These are phyloP conservation scores for Imleria badia DNA, from an alignment of 768 basidiomycete species.

Conservation along the genomic window DNA sequence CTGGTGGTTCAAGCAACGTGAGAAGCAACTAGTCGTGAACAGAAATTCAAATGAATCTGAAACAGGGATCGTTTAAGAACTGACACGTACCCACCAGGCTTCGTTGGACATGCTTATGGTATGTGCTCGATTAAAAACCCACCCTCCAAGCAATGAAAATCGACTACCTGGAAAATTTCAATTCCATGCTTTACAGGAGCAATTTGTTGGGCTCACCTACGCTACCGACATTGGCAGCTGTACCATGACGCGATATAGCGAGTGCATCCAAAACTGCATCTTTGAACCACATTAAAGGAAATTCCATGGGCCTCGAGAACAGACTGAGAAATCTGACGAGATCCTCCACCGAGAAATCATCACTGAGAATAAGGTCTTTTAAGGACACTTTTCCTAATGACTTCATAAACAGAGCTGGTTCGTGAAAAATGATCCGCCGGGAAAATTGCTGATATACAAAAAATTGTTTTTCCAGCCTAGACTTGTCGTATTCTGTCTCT, in stretches of 20 bases:
- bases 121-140: conserved; percentile 29
- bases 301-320: conserved; percentile 1
- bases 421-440: conserved; percentile 32
- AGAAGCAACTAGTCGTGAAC: background rate
- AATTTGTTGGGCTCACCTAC: conserved; percentile 3
- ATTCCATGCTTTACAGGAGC: too few species aligned
- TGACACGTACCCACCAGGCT: conserved; percentile 34
- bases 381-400: conserved; percentile 33
- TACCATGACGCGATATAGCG: conserved; percentile 8
- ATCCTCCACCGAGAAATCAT: conserved; percentile 31
- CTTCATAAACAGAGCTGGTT: conserved; percentile 29
- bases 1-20: conserved; percentile 6
- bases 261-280: conserved; percentile 27
- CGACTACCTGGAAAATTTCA: conserved; percentile 9
- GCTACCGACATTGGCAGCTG: conserved; percentile 7
- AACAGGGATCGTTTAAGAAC: too few species aligned
- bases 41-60: too few species aligned
- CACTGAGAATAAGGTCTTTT: conserved; percentile 31
- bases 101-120: conserved; percentile 24
- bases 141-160: conserved; percentile 30
- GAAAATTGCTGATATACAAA: conserved; percentile 21
- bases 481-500: background rate
- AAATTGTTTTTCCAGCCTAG: background rate
- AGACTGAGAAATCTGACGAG: conserved; percentile 6
- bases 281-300: conserved; percentile 28